Percentiles rank a stretch among this genome's conserved stretches.
These are phyloP conservation scores for Pseudocercospora pini-densiflorae DNA, from an alignment of 2,329 filamentous ascomycete species.

Conservation along the genomic window DNA sequence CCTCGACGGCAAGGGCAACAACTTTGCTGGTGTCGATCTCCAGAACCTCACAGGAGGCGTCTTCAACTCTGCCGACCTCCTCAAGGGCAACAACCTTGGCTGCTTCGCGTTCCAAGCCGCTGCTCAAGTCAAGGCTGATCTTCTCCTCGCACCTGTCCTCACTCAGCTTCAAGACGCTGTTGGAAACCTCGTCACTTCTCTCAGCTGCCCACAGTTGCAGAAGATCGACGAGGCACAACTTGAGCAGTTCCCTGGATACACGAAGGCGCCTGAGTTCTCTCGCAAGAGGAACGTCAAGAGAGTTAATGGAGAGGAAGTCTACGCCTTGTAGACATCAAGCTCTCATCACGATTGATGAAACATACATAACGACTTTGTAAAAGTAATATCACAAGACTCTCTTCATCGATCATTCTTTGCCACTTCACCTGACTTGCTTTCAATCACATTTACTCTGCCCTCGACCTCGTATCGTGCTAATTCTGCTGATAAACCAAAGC, in stretches of 20 bases:
- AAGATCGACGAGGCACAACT: conserved; percentile 36
- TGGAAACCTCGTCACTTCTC: conserved; percentile 23
- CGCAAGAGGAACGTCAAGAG: not conserved
- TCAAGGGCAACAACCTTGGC: conserved; percentile 42
- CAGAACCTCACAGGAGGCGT: conserved; percentile 46
- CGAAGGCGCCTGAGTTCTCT: conserved; percentile 16
- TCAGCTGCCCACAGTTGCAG: conserved; percentile 36
- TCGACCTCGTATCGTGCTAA: too few species aligned
- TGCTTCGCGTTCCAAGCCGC: conserved; percentile 44
- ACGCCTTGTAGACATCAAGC: not conserved
- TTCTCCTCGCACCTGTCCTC: conserved; percentile 18
- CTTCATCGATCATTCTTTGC: too few species aligned
- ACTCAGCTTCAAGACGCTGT: conserved; percentile 19
- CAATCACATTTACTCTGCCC: too few species aligned
- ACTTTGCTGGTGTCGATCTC: conserved; percentile 43
- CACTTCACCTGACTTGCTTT: too few species aligned
- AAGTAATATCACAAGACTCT: too few species aligned
- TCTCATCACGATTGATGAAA: too few species aligned
- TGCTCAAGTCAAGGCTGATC: conserved; percentile 41
- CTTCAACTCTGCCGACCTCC: conserved; percentile 42
- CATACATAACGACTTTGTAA: too few species aligned
- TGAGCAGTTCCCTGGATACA: conserved; percentile 36
- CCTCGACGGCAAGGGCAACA: conserved; percentile 41
- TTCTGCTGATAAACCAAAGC: not conserved
- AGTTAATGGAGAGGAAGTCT: not conserved